Conservation (phyloP, 371 early-diverging fungal genomes). For the Entomophthora muscae region DNA sequence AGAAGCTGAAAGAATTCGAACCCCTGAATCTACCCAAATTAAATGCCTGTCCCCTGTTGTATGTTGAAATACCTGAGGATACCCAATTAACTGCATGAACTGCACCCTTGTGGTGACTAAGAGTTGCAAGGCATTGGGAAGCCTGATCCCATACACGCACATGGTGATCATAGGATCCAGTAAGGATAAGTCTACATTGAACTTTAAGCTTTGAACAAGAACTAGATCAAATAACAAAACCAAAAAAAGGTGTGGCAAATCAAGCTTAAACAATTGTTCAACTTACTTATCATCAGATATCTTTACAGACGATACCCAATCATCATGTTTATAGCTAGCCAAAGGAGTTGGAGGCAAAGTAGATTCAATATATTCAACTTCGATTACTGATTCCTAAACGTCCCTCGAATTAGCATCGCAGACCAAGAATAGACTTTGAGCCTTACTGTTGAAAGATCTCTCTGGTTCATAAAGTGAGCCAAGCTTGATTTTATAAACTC, state of each 20-base stretch:
- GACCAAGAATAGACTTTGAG: not conserved
- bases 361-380: conserved; percentile 81
- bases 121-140: conserved; percentile 45
- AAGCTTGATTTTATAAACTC: conserved; percentile 66
- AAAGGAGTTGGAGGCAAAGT: conserved; percentile 67
- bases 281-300: conserved; percentile 7
- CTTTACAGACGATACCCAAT: conserved; percentile 77
- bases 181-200: conserved; percentile 31
- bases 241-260: too few species aligned
- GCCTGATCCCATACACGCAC: conserved; percentile 66
- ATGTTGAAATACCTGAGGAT: conserved; percentile 12
- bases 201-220: not conserved
- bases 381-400: conserved; percentile 57
- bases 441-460: conserved; percentile 54
- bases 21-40: conserved; percentile 4
- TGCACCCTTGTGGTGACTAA: conserved; percentile 48
- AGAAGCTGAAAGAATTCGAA: conserved; percentile 11
- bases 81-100: conserved; percentile 50
- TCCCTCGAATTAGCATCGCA: conserved; percentile 1
- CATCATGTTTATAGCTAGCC: conserved; percentile 67
- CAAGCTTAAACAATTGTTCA: not conserved
- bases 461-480: conserved; percentile 42
- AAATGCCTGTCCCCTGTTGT: not conserved
- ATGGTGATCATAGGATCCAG: conserved; percentile 71
- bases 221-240: too few species aligned